phyloP scores from a whole-genome alignment of 768 basidiomycete species.

The Leccinellum luteum region DNA sequence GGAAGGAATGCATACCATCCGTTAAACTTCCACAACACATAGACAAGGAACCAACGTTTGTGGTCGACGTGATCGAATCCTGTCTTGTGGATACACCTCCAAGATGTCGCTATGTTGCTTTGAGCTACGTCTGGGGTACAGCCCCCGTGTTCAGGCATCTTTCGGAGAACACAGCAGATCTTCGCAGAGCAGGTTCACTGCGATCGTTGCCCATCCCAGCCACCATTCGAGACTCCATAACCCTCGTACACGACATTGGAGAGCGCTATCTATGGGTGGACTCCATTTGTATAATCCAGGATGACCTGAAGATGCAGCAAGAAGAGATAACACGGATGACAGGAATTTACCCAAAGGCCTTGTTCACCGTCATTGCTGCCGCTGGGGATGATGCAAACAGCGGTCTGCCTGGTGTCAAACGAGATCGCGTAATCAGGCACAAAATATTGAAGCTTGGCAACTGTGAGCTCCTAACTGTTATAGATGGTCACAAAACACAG shows the following conservation, averaged over 20 bases:
- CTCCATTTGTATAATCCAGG: constrained; percentile 24
- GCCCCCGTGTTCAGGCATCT: constrained; percentile 11
- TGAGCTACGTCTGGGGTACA: constrained; percentile 26
- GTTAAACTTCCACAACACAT: neutral
- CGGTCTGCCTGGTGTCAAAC: too few relatives aligned
- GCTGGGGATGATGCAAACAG: too few relatives aligned
- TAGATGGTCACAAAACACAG: too few relatives aligned
- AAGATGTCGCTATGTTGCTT: constrained; percentile 22
- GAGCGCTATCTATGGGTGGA: constrained; percentile 30
- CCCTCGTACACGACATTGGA: constrained; percentile 17
- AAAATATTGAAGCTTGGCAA: too few relatives aligned
- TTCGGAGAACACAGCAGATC: constrained; percentile 1
- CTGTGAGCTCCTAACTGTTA: too few relatives aligned
- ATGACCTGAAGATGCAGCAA: constrained; percentile 16
- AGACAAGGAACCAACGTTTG: constrained; percentile 9
- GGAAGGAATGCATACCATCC: constrained; percentile 3
- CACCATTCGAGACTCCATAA: constrained; percentile 25
- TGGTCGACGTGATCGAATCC: constrained; percentile 14
- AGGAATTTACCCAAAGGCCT: too few relatives aligned
- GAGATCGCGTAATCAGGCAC: too few relatives aligned
- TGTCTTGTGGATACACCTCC: constrained; percentile 16
- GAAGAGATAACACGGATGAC: too few relatives aligned
- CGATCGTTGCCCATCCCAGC: constrained; percentile 10
- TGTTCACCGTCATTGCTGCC: too few relatives aligned
- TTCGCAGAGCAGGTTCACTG: constrained; percentile 6